phyloP scores from a whole-genome alignment of 1,284 basidiomycete genomes.

The Ganoderma leucocontextum region DNA sequence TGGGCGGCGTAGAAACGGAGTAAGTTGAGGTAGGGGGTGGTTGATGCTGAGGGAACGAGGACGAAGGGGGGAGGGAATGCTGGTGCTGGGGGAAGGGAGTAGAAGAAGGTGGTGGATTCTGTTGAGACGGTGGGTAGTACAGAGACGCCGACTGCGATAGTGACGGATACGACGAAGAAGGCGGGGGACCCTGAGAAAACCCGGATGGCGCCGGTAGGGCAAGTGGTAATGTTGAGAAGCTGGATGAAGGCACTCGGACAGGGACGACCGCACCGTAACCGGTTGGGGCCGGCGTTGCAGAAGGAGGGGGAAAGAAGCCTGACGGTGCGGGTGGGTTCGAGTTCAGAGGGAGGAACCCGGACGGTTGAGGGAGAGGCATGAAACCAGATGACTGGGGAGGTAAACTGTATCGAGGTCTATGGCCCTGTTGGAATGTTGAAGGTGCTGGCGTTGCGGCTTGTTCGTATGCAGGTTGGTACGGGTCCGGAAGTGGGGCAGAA shows the following conservation, averaged over 20 bases:
- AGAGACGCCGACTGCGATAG: constrained; percentile 27
- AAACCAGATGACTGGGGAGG: constrained; percentile 77
- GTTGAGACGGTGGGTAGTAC: constrained; percentile 40
- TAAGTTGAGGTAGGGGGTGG: constrained; percentile 19
- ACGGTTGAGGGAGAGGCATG: constrained; percentile 46
- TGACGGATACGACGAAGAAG: constrained; percentile 32
- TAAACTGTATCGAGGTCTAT: constrained; percentile 69
- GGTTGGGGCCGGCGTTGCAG: constrained; percentile 39
- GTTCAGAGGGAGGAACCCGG: constrained; percentile 41
- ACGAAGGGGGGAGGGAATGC: constrained; percentile 18
- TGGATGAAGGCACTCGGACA: constrained; percentile 47
- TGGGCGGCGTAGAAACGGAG: constrained; percentile 20
- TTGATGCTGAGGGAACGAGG: constrained; percentile 27
- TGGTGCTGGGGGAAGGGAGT: constrained; percentile 14
- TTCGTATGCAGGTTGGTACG: constrained; percentile 66
- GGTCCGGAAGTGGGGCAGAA: constrained; percentile 44
- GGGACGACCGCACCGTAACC: constrained; percentile 38
- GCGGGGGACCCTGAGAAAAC: constrained; percentile 32
- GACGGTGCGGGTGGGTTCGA: constrained; percentile 57
- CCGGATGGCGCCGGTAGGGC: constrained; percentile 33
- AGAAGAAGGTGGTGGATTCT: constrained; percentile 29
- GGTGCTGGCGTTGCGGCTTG: constrained; percentile 41
- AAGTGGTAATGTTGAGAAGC: constrained; percentile 33
- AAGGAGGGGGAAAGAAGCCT: constrained; percentile 50
- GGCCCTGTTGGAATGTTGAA: constrained; percentile 42